phyloP scores from a whole-genome alignment of 148 eudicot genomes.

The Persicaria maculosa region DNA sequence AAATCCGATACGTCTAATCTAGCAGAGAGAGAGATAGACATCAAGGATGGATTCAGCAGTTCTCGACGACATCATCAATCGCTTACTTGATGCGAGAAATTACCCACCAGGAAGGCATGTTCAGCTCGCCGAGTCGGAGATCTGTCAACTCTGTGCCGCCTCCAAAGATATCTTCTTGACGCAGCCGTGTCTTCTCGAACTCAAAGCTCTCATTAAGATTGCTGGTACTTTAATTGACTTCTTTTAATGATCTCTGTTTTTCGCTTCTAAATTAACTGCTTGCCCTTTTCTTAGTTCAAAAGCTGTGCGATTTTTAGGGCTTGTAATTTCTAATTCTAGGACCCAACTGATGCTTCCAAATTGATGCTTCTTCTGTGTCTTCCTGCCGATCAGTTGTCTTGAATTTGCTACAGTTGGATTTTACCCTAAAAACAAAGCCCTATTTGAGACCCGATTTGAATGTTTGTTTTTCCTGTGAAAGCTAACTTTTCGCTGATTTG shows the following conservation, averaged over 20 bases:
- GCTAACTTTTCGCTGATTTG: no score
- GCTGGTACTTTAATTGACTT: constrained; percentile 31
- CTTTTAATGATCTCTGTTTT: not conserved
- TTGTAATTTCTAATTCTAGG: not conserved
- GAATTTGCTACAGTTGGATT: no score
- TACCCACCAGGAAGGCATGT: constrained; percentile 36
- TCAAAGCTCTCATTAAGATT: constrained; percentile 71
- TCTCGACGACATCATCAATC: not conserved
- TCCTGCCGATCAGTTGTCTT: no score
- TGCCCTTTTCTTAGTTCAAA: not conserved
- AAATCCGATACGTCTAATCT: no score
- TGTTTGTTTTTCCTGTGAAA: no score
- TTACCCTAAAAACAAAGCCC: no score
- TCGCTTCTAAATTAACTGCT: not conserved
- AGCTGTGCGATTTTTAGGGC: not conserved
- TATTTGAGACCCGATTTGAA: no score
- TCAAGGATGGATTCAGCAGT: not conserved
- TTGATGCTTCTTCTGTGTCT: no score
- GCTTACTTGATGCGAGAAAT: not conserved
- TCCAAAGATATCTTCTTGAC: constrained; percentile 48
- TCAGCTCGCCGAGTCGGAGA: constrained; percentile 58
- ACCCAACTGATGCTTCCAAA: no score
- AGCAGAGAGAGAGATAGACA: no score
- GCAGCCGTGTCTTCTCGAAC: constrained; percentile 59
- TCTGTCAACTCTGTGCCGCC: constrained; percentile 50